These are phyloP conservation scores for Pseudognaphalium luteoalbum DNA, from an alignment of 129 eudicot genomes.

Conservation along the genomic window DNA sequence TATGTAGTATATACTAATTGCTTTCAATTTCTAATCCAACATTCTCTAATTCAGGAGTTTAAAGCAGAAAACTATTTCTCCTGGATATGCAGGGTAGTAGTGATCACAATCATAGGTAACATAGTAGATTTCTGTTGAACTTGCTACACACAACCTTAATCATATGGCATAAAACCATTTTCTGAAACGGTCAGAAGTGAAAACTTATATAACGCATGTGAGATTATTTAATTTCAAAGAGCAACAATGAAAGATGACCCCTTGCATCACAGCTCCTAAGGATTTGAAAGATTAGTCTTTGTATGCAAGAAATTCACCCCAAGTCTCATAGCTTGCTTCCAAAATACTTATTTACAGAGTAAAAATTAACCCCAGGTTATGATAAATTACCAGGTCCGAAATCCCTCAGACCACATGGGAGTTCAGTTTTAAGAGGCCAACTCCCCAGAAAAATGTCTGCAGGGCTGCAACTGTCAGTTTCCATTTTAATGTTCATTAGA, in stretches of 20 bases:
- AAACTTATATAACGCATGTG: slow-evolving; percentile 9
- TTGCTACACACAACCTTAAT: slow-evolving; percentile 1
- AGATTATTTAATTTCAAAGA: neutral
- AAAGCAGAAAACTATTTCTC: slow-evolving; percentile 4
- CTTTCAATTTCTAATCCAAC: slow-evolving; percentile 9
- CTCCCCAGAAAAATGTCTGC: neutral
- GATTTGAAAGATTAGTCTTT: slow-evolving; percentile 9
- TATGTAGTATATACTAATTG: slow-evolving; percentile 12
- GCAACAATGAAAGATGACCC: slow-evolving; percentile 16
- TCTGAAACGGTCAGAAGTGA: slow-evolving; percentile 3
- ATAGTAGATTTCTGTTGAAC: neutral
- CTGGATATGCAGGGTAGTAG: slow-evolving; percentile 12
- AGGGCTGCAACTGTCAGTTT: slow-evolving; percentile 3
- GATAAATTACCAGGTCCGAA: slow-evolving; percentile 8
- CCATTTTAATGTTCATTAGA: slow-evolving; percentile 3
- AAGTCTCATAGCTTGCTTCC: neutral
- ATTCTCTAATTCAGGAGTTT: neutral
- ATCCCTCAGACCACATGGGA: neutral
- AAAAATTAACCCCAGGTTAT: slow-evolving; percentile 5
- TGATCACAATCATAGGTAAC: neutral
- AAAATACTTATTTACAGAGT: neutral
- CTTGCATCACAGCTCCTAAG: slow-evolving; percentile 14
- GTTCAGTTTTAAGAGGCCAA: neutral
- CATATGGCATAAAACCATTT: slow-evolving; percentile 12
- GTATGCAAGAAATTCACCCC: slow-evolving; percentile 18